Percentiles rank a stretch among this genome's conserved stretches.
Evolutionary conservation across 2,329 filamentous ascomycete species (phyloP).

Genomic region (Fusarium brevicatenulatum): DNA sequence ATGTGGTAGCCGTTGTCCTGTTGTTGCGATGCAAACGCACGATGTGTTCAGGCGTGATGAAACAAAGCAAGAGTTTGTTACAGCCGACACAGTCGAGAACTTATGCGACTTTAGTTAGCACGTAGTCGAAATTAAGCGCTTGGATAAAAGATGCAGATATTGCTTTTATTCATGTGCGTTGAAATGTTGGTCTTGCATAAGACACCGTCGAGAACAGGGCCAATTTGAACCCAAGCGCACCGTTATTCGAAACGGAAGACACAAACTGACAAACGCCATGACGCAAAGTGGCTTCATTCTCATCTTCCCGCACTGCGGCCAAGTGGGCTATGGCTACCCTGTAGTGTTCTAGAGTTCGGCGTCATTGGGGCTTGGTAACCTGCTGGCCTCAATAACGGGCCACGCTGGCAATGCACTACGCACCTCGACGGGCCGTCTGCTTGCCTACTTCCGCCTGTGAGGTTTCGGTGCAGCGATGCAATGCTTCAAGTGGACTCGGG

Average conservation of each 20-base stretch:
- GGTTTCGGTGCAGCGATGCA: constrained; percentile 22
- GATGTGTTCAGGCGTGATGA: constrained; percentile 13
- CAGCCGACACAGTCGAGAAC: constrained; percentile 2
- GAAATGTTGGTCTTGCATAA: constrained; percentile 19
- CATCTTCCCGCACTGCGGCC: constrained; percentile 30
- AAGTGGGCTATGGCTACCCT: constrained; percentile 41
- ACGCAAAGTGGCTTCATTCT: constrained; percentile 38
- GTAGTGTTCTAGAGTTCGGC: constrained; percentile 24
- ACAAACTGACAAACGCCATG: constrained; percentile 26
- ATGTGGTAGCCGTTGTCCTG: constrained; percentile 14
- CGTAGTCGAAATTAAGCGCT: constrained; percentile 17
- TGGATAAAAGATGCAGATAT: constrained; percentile 14
- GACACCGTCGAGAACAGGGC: constrained; percentile 19
- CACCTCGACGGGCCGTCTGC: constrained; percentile 30
- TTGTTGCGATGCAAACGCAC: constrained; percentile 23
- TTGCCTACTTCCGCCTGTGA: constrained; percentile 6
- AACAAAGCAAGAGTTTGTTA: constrained; percentile 10
- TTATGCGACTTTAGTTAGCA: constrained; percentile 3
- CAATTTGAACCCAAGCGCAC: constrained; percentile 32
- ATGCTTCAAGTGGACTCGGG: constrained; percentile 34
- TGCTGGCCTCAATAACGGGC: constrained; percentile 39
- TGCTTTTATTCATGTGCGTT: constrained; percentile 17
- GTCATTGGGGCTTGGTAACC: constrained; percentile 15
- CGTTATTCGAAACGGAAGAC: constrained; percentile 31
- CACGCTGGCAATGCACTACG: constrained; percentile 40